A percentile compares a stretch with the other conserved stretches of the same genome.
Conservation (phyloP, 225 moss, liverwort and hornwort genomes). For the Marchantia polymorpha region DNA sequence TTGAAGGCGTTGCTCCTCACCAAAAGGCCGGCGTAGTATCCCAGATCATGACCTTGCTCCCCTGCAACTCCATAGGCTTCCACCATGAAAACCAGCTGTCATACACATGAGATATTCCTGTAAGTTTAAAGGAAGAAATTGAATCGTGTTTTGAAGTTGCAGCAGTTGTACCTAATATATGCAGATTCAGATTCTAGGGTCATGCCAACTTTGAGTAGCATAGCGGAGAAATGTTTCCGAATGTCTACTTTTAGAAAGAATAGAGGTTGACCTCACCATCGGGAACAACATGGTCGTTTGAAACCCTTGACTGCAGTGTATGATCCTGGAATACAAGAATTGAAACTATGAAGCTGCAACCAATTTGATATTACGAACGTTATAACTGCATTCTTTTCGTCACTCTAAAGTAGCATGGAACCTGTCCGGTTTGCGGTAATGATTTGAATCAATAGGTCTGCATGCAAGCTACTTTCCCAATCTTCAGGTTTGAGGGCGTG, state of each 20-base stretch:
- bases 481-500: not conserved
- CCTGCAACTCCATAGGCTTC: conserved; percentile 65
- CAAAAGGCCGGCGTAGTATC: conserved; percentile 75
- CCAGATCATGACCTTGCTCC: conserved; percentile 44
- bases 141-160: too few relatives aligned
- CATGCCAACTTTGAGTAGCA: too few relatives aligned
- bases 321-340: conserved; percentile 48
- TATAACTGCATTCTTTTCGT: too few relatives aligned
- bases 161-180: too few relatives aligned
- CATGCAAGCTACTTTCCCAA: not conserved
- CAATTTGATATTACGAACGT: not conserved
- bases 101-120: not conserved
- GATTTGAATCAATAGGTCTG: not conserved
- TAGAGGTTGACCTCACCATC: conserved; percentile 47
- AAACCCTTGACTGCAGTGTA: conserved; percentile 82
- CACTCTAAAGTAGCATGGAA: too few relatives aligned
- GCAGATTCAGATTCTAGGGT: too few relatives aligned
- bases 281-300: conserved; percentile 95
- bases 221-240: too few relatives aligned
- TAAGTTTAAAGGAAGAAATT: too few relatives aligned
- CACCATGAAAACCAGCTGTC: conserved; percentile 81
- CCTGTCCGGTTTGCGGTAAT: not conserved
- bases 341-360: too few relatives aligned
- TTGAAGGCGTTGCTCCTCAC: conserved; percentile 31
- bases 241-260: too few relatives aligned